Percentiles rank a stretch among this genome's conserved stretches.
phyloP scores from a whole-genome alignment of 768 basidiomycete genomes.

The Trametes cubensis region DNA sequence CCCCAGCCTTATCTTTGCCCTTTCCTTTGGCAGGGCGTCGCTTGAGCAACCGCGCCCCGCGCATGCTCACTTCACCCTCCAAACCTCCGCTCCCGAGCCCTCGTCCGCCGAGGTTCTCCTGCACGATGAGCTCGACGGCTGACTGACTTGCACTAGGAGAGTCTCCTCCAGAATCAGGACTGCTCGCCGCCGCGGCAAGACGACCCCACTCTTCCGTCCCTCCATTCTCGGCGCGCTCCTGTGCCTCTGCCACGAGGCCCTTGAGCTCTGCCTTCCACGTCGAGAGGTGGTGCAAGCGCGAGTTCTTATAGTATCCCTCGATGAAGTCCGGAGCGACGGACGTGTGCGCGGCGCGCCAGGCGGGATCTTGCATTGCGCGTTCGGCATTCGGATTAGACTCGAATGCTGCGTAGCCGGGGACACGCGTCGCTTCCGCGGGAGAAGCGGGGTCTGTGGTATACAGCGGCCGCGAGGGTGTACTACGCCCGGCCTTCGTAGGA shows the following conservation, averaged over 20 bases:
- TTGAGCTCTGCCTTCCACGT: constrained; percentile 92
- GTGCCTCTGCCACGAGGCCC: constrained; percentile 76
- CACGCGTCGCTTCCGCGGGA: constrained; percentile 45
- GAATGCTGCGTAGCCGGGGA: constrained; percentile 69
- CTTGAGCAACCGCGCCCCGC: constrained; percentile 48
- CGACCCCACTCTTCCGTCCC: constrained; percentile 15
- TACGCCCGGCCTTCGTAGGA: constrained; percentile 7
- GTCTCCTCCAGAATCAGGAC: too few species aligned
- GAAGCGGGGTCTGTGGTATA: constrained; percentile 47
- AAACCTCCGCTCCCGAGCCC: constrained; percentile 27
- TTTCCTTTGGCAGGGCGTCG: constrained; percentile 59
- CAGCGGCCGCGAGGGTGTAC: constrained; percentile 31
- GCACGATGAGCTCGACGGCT: constrained; percentile 39
- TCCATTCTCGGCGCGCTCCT: constrained; percentile 62
- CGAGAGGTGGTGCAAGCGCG: constrained; percentile 89
- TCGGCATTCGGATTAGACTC: constrained; percentile 72
- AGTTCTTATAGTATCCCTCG: constrained; percentile 70
- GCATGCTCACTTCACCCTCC: constrained; percentile 40
- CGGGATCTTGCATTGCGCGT: constrained; percentile 78
- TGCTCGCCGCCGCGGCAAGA: not conserved
- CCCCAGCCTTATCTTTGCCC: constrained; percentile 52
- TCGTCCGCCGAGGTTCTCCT: constrained; percentile 31
- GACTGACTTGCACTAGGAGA: constrained; percentile 18
- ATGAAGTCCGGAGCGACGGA: constrained; percentile 86
- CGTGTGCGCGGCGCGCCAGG: constrained; percentile 88